A percentile compares a stretch with the other conserved stretches of the same genome.
These are phyloP conservation scores for Calonectria naviculata DNA, from an alignment of 2,329 filamentous ascomycete genomes.

Conservation along the genomic window DNA sequence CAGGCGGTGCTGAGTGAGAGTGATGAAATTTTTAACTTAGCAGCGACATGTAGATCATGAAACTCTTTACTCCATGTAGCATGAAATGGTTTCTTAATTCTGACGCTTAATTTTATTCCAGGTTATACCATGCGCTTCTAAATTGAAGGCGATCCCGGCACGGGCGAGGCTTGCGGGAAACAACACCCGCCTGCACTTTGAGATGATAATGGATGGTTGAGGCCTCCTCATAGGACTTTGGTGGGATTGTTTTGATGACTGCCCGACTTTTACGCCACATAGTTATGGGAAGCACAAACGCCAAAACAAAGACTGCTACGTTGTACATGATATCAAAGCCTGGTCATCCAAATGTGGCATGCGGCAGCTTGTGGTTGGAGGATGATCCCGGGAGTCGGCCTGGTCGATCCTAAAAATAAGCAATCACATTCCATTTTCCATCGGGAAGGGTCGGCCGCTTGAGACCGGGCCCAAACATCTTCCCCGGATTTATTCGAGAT, in stretches of 20 bases:
- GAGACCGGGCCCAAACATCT: background rate
- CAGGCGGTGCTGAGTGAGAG: background rate
- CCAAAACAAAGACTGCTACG: background rate
- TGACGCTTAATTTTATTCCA: background rate
- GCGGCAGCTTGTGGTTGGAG: slow-evolving; percentile 7
- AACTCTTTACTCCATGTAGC: background rate
- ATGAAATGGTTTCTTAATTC: background rate
- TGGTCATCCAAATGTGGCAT: background rate
- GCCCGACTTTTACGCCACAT: background rate
- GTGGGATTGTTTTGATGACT: background rate
- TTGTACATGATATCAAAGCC: background rate
- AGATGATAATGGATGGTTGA: background rate
- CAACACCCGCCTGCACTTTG: background rate
- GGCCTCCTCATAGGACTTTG: background rate
- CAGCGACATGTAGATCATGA: background rate
- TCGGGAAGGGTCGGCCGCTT: slow-evolving; percentile 10
- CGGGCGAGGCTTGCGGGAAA: background rate
- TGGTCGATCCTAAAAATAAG: slow-evolving; percentile 18
- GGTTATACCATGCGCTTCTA: background rate
- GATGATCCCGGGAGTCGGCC: slow-evolving; percentile 1
- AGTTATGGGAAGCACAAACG: background rate
- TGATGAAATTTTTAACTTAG: background rate
- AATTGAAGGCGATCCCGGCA: background rate
- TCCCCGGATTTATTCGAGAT: slow-evolving; percentile 19
- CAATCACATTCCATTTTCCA: background rate